phyloP scores from a whole-genome alignment of 768 basidiomycete species.

The Agrocybe chaxingu region DNA sequence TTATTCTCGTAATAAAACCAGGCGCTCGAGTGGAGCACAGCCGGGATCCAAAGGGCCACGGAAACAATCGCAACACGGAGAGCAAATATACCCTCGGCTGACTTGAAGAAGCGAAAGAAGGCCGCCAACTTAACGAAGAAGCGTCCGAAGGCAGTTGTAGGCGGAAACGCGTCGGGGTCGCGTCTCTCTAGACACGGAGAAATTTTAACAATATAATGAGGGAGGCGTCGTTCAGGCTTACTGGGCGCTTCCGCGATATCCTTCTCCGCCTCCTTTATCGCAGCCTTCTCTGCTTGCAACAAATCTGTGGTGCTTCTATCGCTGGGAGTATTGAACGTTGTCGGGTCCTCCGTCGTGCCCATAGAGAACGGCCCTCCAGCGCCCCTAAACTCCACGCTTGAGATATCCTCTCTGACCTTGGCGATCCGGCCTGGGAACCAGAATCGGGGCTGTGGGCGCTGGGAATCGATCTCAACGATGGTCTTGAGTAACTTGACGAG shows the following conservation, averaged over 20 bases:
- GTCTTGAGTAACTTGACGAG: conserved; percentile 29
- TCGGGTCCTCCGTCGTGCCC: conserved; percentile 35
- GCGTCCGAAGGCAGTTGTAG: conserved; percentile 31
- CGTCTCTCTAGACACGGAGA: conserved; percentile 11
- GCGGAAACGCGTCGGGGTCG: conserved; percentile 43
- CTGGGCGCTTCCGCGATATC: conserved; percentile 12
- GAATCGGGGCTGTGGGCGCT: conserved; percentile 31
- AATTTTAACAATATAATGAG: not conserved
- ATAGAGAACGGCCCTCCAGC: conserved; percentile 27
- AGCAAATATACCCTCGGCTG: conserved; percentile 39
- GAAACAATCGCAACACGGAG: conserved; percentile 37
- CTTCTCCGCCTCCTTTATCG: conserved; percentile 13
- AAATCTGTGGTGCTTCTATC: not conserved
- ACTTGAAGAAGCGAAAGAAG: conserved; percentile 35
- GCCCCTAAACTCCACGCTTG: conserved; percentile 24
- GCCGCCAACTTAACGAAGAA: conserved; percentile 27
- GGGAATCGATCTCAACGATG: conserved; percentile 29
- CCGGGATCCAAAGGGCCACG: conserved; percentile 39
- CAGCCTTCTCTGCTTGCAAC: conserved; percentile 7
- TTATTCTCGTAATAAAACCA: conserved; percentile 42
- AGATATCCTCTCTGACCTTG: conserved; percentile 32
- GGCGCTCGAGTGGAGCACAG: conserved; percentile 32
- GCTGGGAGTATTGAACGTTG: conserved; percentile 20
- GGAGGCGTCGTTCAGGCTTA: not conserved
- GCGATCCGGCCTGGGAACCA: conserved; percentile 44